Evolutionary conservation across 371 early-diverging fungal species (phyloP).

Genomic region (Mucor ambiguus): DNA sequence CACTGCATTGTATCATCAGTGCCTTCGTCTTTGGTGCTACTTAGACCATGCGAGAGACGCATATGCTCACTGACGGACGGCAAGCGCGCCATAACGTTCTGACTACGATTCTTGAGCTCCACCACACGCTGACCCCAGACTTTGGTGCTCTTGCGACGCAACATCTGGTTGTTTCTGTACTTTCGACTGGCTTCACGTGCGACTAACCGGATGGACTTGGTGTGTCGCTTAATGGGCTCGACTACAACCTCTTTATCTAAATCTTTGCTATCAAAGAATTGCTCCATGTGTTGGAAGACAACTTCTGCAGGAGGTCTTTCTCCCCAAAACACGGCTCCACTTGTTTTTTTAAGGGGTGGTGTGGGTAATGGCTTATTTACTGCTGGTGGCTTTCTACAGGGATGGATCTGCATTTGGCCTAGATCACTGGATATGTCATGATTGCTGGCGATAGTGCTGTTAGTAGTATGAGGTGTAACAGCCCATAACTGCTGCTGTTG

Average conservation of each 20-base stretch:
- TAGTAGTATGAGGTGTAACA: conserved; percentile 4
- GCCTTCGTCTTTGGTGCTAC: conserved; percentile 15
- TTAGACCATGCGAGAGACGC: conserved; percentile 16
- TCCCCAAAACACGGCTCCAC: conserved; percentile 52
- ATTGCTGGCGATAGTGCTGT: neutral
- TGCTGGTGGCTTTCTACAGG: neutral
- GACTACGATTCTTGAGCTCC: conserved; percentile 35
- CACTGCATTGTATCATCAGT: conserved; percentile 51
- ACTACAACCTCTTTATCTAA: conserved; percentile 70
- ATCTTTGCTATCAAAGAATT: conserved; percentile 80
- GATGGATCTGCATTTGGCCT: neutral
- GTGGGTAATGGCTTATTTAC: conserved; percentile 1
- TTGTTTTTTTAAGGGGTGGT: conserved; percentile 2
- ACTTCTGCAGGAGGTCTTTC: conserved; percentile 78
- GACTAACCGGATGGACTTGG: conserved; percentile 56
- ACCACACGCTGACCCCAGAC: conserved; percentile 52
- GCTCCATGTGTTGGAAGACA: conserved; percentile 71
- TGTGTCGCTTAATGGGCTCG: conserved; percentile 18
- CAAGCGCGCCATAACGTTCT: conserved; percentile 9
- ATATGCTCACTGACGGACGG: conserved; percentile 24
- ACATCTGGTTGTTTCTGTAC: conserved; percentile 25
- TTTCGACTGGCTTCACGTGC: conserved; percentile 49
- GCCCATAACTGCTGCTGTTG: conserved; percentile 10
- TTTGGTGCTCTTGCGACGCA: conserved; percentile 57
- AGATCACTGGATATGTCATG: neutral